Conservation (phyloP, 768 basidiomycete genomes). For the Tulasnella sp. region DNA sequence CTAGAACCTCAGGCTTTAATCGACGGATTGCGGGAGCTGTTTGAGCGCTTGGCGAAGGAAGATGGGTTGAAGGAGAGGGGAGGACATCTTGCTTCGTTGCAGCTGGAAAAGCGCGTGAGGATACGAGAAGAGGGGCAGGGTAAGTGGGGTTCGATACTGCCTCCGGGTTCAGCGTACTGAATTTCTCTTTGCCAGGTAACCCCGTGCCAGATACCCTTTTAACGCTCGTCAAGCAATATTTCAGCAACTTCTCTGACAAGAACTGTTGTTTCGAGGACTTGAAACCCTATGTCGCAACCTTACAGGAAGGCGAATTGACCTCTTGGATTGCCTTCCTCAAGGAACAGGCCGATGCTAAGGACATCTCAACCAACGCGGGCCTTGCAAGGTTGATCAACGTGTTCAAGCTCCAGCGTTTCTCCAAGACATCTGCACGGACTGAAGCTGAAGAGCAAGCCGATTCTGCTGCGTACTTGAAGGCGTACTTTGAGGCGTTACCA, state of each 20-base stretch:
- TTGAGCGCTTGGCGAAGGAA: conserved; percentile 48
- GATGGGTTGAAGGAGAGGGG: conserved; percentile 67
- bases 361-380: conserved; percentile 27
- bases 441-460: conserved; percentile 49
- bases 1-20: conserved; percentile 30
- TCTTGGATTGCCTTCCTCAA: conserved; percentile 52
- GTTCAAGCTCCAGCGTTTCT: conserved; percentile 63
- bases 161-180: not conserved
- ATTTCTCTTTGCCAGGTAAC: not conserved
- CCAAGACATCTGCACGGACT: conserved; percentile 46
- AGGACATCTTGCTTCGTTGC: conserved; percentile 61
- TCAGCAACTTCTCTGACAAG: conserved; percentile 67
- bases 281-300: conserved; percentile 46
- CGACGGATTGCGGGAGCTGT: conserved; percentile 42
- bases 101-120: conserved; percentile 58
- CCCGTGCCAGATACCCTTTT: not conserved
- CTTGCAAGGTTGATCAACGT: conserved; percentile 66
- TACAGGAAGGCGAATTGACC: conserved; percentile 34
- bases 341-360: conserved; percentile 2
- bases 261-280: conserved; percentile 84
- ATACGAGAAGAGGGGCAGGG: not conserved
- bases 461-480: conserved; percentile 45
- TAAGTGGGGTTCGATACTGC: not conserved
- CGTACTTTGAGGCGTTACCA: conserved; percentile 60
- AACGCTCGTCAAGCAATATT: conserved; percentile 39